These are phyloP conservation scores for Fusarium citri DNA, from an alignment of 2,329 filamentous ascomycete genomes.

Conservation along the genomic window DNA sequence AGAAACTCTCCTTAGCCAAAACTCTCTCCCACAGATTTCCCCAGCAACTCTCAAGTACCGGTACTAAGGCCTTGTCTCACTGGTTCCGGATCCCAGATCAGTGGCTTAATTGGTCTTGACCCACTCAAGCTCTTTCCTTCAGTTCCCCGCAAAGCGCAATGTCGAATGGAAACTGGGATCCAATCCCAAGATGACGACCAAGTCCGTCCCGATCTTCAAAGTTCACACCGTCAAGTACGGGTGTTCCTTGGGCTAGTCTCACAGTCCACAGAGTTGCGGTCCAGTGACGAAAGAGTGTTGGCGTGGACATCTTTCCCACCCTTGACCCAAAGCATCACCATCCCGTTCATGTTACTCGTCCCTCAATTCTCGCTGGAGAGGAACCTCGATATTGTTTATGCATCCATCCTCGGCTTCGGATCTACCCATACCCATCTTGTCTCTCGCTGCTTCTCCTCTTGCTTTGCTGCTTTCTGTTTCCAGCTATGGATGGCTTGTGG, in stretches of 20 bases:
- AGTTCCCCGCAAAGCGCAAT: constrained; percentile 44
- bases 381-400: constrained; percentile 36
- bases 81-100: constrained; percentile 40
- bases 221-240: constrained; percentile 46
- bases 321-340: constrained; percentile 12
- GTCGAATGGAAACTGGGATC: constrained; percentile 16
- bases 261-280: constrained; percentile 37
- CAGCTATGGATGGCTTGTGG: constrained; percentile 38
- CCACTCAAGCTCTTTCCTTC: constrained; percentile 30
- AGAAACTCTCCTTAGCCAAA: constrained; percentile 13
- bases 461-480: constrained; percentile 18
- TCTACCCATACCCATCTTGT: constrained; percentile 29
- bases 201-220: constrained; percentile 47
- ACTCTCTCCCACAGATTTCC: constrained; percentile 4
- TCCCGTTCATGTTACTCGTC: constrained; percentile 43
- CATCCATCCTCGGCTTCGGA: constrained; percentile 39
- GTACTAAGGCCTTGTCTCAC: constrained; percentile 31
- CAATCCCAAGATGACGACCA: constrained; percentile 24
- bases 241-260: constrained; percentile 30
- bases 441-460: constrained; percentile 21
- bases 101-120: constrained; percentile 39
- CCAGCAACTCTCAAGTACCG: constrained; percentile 17
- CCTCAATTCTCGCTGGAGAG: constrained; percentile 38
- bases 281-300: constrained; percentile 39
- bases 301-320: constrained; percentile 25